A percentile compares a stretch with the other conserved stretches of the same genome.
Conservation (phyloP, 768 basidiomycete genomes). For the Gautieria morchelliformis region DNA sequence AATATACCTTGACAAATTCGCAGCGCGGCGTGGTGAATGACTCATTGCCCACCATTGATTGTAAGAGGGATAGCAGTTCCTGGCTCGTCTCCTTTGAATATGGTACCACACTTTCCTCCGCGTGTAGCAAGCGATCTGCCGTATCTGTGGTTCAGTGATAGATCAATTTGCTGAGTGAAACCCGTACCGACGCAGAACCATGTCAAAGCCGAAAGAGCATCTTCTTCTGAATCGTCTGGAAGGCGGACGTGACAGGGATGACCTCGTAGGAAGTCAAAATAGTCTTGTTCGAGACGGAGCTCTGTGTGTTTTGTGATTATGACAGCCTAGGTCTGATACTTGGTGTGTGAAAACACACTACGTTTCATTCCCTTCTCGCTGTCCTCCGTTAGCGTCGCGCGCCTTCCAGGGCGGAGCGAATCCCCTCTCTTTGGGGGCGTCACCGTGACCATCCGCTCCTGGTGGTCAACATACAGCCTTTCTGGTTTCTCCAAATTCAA, state of each 20-base stretch:
- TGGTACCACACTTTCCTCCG: conserved; percentile 7
- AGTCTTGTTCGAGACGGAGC: neutral
- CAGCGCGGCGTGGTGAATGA: neutral
- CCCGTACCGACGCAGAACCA: conserved; percentile 2
- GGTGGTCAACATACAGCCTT: conserved; percentile 1
- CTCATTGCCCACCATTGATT: neutral
- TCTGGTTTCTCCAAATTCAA: neutral
- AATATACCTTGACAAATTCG: conserved; percentile 6
- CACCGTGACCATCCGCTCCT: neutral
- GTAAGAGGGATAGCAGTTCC: neutral
- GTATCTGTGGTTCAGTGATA: neutral
- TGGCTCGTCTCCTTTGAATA: conserved; percentile 7
- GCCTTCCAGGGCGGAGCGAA: neutral
- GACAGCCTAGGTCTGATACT: neutral
- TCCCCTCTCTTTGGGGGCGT: neutral
- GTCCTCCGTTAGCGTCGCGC: neutral
- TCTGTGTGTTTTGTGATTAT: neutral
- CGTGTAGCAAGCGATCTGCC: conserved; percentile 3
- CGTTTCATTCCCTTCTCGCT: neutral
- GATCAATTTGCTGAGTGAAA: too few relatives aligned
- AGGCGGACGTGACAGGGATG: conserved; percentile 4
- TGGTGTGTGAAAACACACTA: neutral
- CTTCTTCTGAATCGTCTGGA: conserved; percentile 2
- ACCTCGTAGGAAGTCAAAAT: neutral
- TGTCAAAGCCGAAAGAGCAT: neutral